Conservation (phyloP, 2,329 filamentous ascomycete species). For the Scedosporium minutisporum region DNA sequence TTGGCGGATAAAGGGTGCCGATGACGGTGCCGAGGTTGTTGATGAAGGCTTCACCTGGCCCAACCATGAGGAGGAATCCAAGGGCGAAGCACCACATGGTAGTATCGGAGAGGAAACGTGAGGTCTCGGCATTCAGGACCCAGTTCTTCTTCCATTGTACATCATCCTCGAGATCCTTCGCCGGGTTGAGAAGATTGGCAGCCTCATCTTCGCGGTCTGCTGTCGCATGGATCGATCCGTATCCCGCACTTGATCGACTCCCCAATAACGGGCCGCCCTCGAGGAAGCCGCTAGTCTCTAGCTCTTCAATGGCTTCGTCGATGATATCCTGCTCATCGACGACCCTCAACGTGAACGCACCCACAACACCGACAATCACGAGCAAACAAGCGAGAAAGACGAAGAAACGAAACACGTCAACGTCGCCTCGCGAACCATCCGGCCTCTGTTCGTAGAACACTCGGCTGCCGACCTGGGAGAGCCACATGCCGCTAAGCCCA, state of each 20-base stretch:
- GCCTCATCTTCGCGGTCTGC: slow-evolving; percentile 33
- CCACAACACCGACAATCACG: slow-evolving; percentile 59
- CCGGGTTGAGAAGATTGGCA: slow-evolving; percentile 26
- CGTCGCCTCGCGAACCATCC: slow-evolving; percentile 52
- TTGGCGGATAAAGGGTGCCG: slow-evolving; percentile 59
- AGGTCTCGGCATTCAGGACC: slow-evolving; percentile 85
- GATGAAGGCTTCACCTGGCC: slow-evolving; percentile 94
- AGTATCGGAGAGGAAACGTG: slow-evolving; percentile 70
- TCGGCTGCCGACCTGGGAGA: slow-evolving; percentile 76
- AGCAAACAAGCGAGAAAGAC: slow-evolving; percentile 71
- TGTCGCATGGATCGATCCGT: slow-evolving; percentile 48
- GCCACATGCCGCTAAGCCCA: slow-evolving; percentile 90
- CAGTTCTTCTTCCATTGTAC: slow-evolving; percentile 70
- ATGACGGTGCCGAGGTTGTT: slow-evolving; percentile 96
- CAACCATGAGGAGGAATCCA: slow-evolving; percentile 87
- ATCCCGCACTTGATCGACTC: slow-evolving; percentile 42
- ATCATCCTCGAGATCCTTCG: slow-evolving; percentile 30
- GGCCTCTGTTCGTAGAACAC: slow-evolving; percentile 61
- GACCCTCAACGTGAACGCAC: slow-evolving; percentile 64
- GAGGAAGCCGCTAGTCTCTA: slow-evolving; percentile 80
- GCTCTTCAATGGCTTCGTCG: slow-evolving; percentile 77
- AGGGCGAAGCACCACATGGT: slow-evolving; percentile 94
- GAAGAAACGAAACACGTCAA: slow-evolving; percentile 80
- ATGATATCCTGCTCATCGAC: slow-evolving; percentile 82
- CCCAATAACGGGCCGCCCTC: slow-evolving; percentile 66